These are phyloP conservation scores for Amphicarpaea edgeworthii DNA, from an alignment of 306 rosid species.

Conservation along the genomic window DNA sequence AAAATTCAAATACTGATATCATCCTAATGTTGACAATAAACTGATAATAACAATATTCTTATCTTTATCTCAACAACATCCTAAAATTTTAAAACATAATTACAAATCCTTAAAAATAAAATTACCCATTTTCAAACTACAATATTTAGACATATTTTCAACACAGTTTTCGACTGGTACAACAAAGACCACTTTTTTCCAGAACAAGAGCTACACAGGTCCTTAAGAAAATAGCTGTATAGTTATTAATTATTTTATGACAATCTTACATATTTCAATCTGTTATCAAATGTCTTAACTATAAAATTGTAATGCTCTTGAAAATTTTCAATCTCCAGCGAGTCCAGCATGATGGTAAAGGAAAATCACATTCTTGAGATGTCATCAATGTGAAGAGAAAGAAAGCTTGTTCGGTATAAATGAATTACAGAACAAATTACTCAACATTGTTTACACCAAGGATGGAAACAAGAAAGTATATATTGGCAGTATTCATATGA, in stretches of 20 bases:
- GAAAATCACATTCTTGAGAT: conserved; percentile 18
- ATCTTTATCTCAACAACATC: too few relatives aligned
- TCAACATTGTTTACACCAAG: conserved; percentile 50
- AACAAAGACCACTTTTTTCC: too few relatives aligned
- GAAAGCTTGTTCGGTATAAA: conserved; percentile 47
- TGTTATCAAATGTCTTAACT: background rate
- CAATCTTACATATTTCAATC: background rate
- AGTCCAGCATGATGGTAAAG: background rate
- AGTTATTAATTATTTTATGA: background rate
- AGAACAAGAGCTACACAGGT: background rate
- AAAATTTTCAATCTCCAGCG: background rate
- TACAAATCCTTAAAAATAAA: too few relatives aligned
- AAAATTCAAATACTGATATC: too few relatives aligned
- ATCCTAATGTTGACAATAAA: too few relatives aligned
- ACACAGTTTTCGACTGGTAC: too few relatives aligned
- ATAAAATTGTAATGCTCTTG: background rate
- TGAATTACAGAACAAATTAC: conserved; percentile 51
- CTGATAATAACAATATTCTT: too few relatives aligned
- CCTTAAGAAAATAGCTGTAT: background rate
- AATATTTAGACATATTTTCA: too few relatives aligned
- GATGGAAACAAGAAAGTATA: conserved; percentile 46
- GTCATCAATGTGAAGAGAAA: conserved; percentile 41
- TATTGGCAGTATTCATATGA: conserved; percentile 33
- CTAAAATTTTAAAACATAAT: too few relatives aligned
- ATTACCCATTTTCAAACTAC: too few relatives aligned